Percentiles rank a stretch among this genome's conserved stretches.
These are phyloP conservation scores for Fragaria ananassa DNA, from an alignment of 306 rosid species.

Conservation along the genomic window DNA sequence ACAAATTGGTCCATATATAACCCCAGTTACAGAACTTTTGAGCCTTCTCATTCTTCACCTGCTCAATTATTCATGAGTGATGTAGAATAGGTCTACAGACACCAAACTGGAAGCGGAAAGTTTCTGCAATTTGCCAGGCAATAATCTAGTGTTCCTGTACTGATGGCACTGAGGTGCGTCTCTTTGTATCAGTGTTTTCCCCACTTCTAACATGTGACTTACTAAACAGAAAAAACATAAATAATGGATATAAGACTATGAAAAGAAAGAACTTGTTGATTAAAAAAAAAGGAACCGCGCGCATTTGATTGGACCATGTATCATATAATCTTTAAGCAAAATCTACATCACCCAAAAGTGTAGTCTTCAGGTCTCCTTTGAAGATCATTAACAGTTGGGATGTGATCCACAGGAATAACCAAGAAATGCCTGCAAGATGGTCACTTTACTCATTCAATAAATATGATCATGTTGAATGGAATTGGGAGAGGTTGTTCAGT, in stretches of 20 bases:
- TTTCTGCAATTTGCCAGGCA: not conserved
- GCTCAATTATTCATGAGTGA: not conserved
- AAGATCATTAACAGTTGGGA: constrained; percentile 61
- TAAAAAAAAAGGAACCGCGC: not conserved
- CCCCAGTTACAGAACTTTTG: not conserved
- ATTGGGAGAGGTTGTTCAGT: not conserved
- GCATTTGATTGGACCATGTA: not conserved
- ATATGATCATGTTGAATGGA: not conserved
- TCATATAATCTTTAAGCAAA: not conserved
- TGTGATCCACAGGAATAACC: constrained; percentile 62
- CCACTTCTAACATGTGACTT: constrained; percentile 70
- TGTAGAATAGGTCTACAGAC: not conserved
- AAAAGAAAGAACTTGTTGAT: not conserved
- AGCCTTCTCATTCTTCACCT: not conserved
- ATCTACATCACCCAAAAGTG: constrained; percentile 51
- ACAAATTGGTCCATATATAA: not conserved
- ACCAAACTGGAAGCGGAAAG: not conserved
- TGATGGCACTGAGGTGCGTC: constrained; percentile 60
- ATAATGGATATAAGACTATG: not conserved
- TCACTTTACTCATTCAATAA: not conserved
- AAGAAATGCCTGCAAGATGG: constrained; percentile 64
- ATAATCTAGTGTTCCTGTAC: constrained; percentile 38
- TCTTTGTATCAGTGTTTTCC: constrained; percentile 47
- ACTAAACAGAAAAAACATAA: constrained; percentile 32
- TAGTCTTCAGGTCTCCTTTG: constrained; percentile 49